Percentiles rank a stretch among this genome's conserved stretches.
phyloP scores from a whole-genome alignment of 768 basidiomycete species.

The Panaeolus papilionaceus region DNA sequence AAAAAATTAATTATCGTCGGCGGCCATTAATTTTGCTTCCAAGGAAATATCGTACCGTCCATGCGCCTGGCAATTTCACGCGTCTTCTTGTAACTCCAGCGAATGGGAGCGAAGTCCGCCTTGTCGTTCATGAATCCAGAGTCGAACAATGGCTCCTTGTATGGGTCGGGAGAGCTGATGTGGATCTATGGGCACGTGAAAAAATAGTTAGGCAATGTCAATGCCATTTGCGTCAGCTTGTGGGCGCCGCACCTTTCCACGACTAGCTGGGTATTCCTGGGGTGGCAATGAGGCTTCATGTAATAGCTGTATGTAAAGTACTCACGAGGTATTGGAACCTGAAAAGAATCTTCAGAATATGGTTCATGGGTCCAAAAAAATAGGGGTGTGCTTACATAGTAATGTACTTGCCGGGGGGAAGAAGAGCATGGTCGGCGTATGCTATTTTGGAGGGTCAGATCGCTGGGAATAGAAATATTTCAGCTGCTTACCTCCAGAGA shows the following conservation, averaged over 20 bases:
- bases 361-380: background rate
- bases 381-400: conserved; percentile 52
- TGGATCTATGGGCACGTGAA: conserved; percentile 52
- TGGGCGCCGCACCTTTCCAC: conserved; percentile 58
- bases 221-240: background rate
- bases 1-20: background rate
- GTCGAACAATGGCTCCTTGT: conserved; percentile 69
- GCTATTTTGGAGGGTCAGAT: conserved; percentile 37
- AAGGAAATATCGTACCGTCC: conserved; percentile 52
- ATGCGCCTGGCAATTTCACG: conserved; percentile 75
- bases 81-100: conserved; percentile 82
- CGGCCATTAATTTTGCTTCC: background rate
- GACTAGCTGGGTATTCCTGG: conserved; percentile 76
- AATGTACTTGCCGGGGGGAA: conserved; percentile 75
- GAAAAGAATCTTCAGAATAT: background rate
- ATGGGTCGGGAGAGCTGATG: conserved; percentile 64
- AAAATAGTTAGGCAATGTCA: conserved; percentile 1
- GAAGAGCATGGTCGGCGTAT: conserved; percentile 72
- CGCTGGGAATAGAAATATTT: background rate
- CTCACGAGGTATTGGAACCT: conserved; percentile 70
- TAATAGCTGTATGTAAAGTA: background rate
- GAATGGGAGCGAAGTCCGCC: conserved; percentile 77
- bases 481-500: conserved; percentile 53
- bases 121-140: conserved; percentile 83
- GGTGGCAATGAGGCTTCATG: conserved; percentile 9